These are phyloP conservation scores for Lepidium campestre DNA, from an alignment of 441 rosid species.

Conservation along the genomic window DNA sequence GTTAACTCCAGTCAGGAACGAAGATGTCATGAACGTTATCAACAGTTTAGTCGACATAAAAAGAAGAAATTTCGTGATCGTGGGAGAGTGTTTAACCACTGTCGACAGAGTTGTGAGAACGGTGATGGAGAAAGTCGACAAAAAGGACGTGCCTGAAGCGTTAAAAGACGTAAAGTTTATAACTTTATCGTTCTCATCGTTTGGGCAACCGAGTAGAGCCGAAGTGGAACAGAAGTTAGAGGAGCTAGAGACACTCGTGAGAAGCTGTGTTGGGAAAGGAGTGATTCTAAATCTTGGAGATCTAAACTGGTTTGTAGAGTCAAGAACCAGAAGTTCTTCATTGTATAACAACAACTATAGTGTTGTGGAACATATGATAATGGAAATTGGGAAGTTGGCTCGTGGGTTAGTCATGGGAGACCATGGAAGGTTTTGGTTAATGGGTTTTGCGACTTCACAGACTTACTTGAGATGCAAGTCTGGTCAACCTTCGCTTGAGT, in stretches of 20 bases:
- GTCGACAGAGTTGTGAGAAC: constrained; percentile 37
- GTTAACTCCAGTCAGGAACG: constrained; percentile 28
- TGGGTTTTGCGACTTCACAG: constrained; percentile 61
- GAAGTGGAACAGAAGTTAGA: constrained; percentile 47
- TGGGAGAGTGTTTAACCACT: constrained; percentile 51
- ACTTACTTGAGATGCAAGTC: constrained; percentile 60
- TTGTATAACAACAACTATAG: constrained; percentile 31
- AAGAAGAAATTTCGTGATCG: constrained; percentile 44
- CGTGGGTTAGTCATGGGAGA: constrained; percentile 35
- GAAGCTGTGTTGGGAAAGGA: constrained; percentile 33
- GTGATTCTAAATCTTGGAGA: constrained; percentile 53
- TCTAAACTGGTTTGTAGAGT: constrained; percentile 52
- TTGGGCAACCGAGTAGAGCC: constrained; percentile 40
- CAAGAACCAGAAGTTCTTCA: constrained; percentile 32
- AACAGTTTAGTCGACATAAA: constrained; percentile 40
- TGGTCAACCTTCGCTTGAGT: constrained; percentile 56
- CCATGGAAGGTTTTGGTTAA: constrained; percentile 49
- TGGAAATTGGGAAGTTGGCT: constrained; percentile 51
- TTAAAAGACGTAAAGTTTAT: constrained; percentile 43
- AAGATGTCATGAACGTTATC: constrained; percentile 52
- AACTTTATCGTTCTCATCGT: constrained; percentile 41
- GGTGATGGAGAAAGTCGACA: constrained; percentile 45
- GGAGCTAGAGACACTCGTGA: constrained; percentile 40
- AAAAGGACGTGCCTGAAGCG: constrained; percentile 51
- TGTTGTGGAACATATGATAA: constrained; percentile 51